phyloP scores from a whole-genome alignment of 2,329 filamentous ascomycete genomes.

The Dothideomycetidae sp. region DNA sequence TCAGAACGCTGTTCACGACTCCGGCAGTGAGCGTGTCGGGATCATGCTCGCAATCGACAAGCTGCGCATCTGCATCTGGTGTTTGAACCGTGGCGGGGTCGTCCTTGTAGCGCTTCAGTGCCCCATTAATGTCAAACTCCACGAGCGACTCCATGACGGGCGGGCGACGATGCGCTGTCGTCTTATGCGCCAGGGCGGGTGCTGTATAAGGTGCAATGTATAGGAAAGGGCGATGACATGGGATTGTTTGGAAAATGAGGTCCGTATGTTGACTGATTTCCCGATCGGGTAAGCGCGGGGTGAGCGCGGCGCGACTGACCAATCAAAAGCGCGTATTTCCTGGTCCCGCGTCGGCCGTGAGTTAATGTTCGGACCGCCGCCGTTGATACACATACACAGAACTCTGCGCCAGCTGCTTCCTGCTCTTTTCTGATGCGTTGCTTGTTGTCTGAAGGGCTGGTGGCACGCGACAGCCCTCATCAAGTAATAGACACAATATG shows the following conservation, averaged over 20 bases:
- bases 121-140: conserved; percentile 90
- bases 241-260: conserved; percentile 9
- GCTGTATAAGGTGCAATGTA: neutral
- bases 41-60: conserved; percentile 86
- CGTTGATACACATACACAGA: conserved; percentile 6
- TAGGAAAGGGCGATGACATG: conserved; percentile 1
- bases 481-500: conserved; percentile 8
- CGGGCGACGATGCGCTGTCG: conserved; percentile 1
- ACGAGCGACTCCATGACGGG: conserved; percentile 11
- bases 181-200: neutral
- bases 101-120: conserved; percentile 91
- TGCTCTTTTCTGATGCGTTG: neutral
- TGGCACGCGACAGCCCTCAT: too few species aligned
- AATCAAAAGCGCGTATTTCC: conserved; percentile 6
- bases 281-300: conserved; percentile 6
- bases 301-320: neutral
- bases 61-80: conserved; percentile 66
- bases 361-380: neutral
- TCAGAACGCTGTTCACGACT: conserved; percentile 71
- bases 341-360: neutral
- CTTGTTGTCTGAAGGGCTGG: neutral
- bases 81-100: conserved; percentile 74
- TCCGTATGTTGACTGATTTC: conserved; percentile 12
- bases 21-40: conserved; percentile 66
- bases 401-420: neutral